phyloP scores from a whole-genome alignment of 768 basidiomycete genomes.

The Nidularia pulvinata region DNA sequence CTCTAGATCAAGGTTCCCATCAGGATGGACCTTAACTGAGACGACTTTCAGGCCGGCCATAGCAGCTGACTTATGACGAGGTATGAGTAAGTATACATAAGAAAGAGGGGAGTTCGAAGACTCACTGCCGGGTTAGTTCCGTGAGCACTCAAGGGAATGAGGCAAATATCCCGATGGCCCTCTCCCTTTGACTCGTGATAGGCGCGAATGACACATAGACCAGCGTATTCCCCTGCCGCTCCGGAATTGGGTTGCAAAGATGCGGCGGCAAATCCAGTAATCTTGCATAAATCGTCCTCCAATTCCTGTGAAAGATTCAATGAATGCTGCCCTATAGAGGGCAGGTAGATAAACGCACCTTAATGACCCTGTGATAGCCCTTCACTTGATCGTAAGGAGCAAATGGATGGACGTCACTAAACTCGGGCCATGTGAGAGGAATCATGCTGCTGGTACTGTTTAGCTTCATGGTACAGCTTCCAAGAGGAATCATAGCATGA shows the following conservation, averaged over 20 bases:
- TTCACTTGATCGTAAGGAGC: constrained; percentile 86
- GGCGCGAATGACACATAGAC: constrained; percentile 91
- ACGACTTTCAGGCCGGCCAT: constrained; percentile 99
- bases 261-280: constrained; percentile 96
- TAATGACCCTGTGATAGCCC: constrained; percentile 84
- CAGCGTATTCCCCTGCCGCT: constrained; percentile 96
- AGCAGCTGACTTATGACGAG: constrained; percentile 80
- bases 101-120: constrained; percentile 6
- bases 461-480: constrained; percentile 98
- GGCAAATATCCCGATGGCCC: constrained; percentile 83
- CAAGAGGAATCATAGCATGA: constrained; percentile 95
- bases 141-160: constrained; percentile 96
- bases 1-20: constrained; percentile 87
- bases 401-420: constrained; percentile 90
- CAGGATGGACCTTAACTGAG: constrained; percentile 83
- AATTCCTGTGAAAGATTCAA: constrained; percentile 60
- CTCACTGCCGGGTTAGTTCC: constrained; percentile 97
- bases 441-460: constrained; percentile 99
- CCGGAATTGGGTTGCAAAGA: constrained; percentile 99
- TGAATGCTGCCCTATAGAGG: background rate
- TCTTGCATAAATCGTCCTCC: constrained; percentile 86
- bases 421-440: constrained; percentile 94
- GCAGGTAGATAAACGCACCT: constrained; percentile 33
- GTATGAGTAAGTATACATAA: too few species aligned
- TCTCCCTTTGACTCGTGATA: constrained; percentile 92